Base-by-base conservation (phyloP, 139 green algal species). In the Chlamydomonas asymmetrica region DNA sequence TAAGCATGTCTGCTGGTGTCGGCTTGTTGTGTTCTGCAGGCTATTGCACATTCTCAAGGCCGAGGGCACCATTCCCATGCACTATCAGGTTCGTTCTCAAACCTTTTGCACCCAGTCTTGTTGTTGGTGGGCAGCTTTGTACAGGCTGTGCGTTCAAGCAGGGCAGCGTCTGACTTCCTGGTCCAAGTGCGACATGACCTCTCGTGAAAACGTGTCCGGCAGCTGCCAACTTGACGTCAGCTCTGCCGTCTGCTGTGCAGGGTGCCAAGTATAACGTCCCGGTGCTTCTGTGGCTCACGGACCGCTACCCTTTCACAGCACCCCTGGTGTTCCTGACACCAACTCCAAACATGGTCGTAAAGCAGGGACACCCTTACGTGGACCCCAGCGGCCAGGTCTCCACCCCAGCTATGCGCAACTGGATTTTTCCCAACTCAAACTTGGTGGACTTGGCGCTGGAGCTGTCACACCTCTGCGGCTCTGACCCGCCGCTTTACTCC, bases 211-310 rank as follows among this genome's bases (percentile, higher is more conserved):
- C 29, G 22, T 35, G 29, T 10, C 57, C 16, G 18, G 18, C 22
- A n/a, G 18, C 29, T 35, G 57, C 57, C 57, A 20, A 9, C 10
- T 35, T n/a, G 22, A 59, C 49, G 22, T 20, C n/a, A n/a, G n/a
- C n/a, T n/a, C n/a, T n/a, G 59, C 64, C 52, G 22, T 1, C 49
- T 38, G 2, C 2, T 7, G 0, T 43, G 50, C 86, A 95, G 90
- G 82, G 80, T 25, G 75, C 78, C 41, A 95, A 94, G 70, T 98
- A 98, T 88, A 98, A 98, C 88, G 94, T 98, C n/a, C 94, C 94
- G 0, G 78, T 98, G 39, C 77, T 80, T 0, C 63, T 97, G 3
- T 98, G 89, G 91, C 84, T 98, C 31, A 72, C 86, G 3, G 93
- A 97, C 75, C 60, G 54, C 2, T 98, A 94, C 82, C 93, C 94